Percentiles rank a stretch among this genome's conserved stretches.
Evolutionary conservation across 768 basidiomycete genomes (phyloP).

Genomic region (Calocybe cyanea): DNA sequence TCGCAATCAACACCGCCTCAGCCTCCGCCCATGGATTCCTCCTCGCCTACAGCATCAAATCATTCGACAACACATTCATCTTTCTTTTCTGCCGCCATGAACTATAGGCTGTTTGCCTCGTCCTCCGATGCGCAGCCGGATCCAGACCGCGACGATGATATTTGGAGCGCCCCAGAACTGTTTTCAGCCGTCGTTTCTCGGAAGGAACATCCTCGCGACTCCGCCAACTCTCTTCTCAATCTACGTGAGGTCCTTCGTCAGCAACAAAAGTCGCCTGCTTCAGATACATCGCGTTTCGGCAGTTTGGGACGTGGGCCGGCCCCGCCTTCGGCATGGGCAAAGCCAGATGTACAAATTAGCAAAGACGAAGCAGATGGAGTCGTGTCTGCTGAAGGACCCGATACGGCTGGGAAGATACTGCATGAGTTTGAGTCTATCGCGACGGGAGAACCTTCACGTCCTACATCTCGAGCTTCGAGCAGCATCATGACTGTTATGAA

Average conservation of each 20-base stretch:
- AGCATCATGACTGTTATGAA: not conserved
- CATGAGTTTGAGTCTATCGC: conserved; percentile 36
- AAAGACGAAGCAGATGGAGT: conserved; percentile 48
- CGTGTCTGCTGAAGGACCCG: conserved; percentile 34
- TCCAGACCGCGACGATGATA: conserved; percentile 53
- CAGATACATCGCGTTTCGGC: conserved; percentile 11
- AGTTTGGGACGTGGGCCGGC: conserved; percentile 12
- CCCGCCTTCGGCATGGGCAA: conserved; percentile 48
- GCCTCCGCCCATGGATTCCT: not conserved
- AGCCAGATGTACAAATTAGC: conserved; percentile 55
- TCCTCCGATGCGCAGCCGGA: conserved; percentile 42
- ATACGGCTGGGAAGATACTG: conserved; percentile 42
- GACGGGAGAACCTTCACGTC: conserved; percentile 21
- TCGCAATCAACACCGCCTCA: not conserved
- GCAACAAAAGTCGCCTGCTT: conserved; percentile 43
- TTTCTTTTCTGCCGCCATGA: conserved; percentile 43
- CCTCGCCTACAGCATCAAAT: conserved; percentile 13
- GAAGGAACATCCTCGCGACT: conserved; percentile 60
- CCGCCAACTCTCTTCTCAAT: conserved; percentile 47
- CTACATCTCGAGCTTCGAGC: not conserved
- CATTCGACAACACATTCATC: conserved; percentile 36
- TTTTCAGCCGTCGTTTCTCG: conserved; percentile 58
- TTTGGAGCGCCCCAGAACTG: conserved; percentile 60
- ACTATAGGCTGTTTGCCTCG: conserved; percentile 47
- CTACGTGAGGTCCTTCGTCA: conserved; percentile 62